These are phyloP conservation scores for Clarireedia paspali DNA, from an alignment of 2,329 filamentous ascomycete species.

Conservation along the genomic window DNA sequence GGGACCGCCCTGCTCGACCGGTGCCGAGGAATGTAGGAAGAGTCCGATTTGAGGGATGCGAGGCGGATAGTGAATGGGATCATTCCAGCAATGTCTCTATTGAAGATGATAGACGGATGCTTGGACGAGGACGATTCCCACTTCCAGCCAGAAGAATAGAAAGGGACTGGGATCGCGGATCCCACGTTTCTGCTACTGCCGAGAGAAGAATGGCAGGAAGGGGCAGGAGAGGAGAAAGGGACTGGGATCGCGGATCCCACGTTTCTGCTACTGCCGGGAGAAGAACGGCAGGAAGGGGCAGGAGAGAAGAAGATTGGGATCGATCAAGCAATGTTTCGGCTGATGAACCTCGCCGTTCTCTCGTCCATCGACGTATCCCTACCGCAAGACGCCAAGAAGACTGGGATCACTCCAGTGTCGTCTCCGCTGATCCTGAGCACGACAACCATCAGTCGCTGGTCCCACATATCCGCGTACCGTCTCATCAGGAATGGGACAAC, in stretches of 20 bases:
- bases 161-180: neutral
- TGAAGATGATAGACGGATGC: neutral
- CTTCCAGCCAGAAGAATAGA: too few species aligned
- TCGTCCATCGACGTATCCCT: too few species aligned
- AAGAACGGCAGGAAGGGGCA: neutral
- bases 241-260: neutral
- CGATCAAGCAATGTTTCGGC: neutral
- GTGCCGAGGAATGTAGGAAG: neutral
- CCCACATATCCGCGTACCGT: too few species aligned
- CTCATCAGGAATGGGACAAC: too few species aligned
- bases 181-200: neutral
- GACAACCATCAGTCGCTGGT: too few species aligned
- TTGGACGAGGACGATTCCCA: too few species aligned
- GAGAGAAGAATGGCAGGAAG: neutral
- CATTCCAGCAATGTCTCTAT: neutral
- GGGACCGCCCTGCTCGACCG: neutral
- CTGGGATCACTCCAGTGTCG: too few species aligned
- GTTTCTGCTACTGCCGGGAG: neutral
- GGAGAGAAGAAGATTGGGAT: neutral
- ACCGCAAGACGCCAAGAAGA: too few species aligned
- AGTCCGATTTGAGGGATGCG: neutral
- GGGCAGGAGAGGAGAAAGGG: neutral
- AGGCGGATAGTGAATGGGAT: neutral
- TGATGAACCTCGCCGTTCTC: neutral
- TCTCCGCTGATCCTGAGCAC: too few species aligned